phyloP scores from a whole-genome alignment of 345 rosid genomes.

The Salix dunnii region DNA sequence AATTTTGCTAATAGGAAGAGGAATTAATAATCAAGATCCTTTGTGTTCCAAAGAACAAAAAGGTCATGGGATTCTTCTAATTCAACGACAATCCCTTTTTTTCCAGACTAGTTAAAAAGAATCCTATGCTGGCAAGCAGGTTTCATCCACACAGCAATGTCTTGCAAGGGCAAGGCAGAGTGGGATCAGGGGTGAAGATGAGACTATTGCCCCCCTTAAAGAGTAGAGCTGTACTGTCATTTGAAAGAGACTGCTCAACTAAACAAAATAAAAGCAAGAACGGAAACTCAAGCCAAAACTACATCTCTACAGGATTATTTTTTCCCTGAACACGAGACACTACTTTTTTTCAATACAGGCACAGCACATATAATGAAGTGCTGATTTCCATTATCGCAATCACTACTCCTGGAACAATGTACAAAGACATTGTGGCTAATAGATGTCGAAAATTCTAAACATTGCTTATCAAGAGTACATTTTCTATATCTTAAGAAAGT shows the following conservation, averaged over 20 bases:
- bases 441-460: neutral
- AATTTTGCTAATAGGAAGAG: no score
- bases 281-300: neutral
- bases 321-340: neutral
- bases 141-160: neutral
- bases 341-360: neutral
- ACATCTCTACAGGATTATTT: neutral
- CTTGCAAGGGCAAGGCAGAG: slow-evolving; percentile 16
- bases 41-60: neutral
- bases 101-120: neutral
- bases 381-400: neutral
- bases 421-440: neutral
- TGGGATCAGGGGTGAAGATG: slow-evolving; percentile 19
- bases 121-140: slow-evolving; percentile 17
- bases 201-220: slow-evolving; percentile 8
- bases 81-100: neutral
- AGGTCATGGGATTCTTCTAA: neutral
- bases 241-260: neutral
- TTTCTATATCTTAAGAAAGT: neutral
- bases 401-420: neutral
- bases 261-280: no score
- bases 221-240: neutral
- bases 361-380: neutral
- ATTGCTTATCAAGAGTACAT: neutral
- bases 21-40: neutral